Conservation (phyloP, 768 basidiomycete species). For the Arthromyces matolae region DNA sequence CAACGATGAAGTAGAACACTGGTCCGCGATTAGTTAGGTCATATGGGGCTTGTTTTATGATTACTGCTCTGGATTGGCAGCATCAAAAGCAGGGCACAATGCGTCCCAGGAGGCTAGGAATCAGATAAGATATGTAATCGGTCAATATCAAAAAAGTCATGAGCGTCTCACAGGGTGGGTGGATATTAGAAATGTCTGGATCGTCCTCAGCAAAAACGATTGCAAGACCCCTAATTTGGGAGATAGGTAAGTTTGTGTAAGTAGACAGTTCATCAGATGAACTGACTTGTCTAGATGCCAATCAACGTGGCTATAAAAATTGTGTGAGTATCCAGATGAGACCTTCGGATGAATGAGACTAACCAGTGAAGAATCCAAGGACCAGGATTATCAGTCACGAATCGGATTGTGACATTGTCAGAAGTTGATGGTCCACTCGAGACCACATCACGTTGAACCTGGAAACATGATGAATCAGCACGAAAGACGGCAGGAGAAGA, state of each 20-base stretch:
- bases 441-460: conserved; percentile 20
- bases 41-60: no score
- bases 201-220: conserved; percentile 31
- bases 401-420: conserved; percentile 33
- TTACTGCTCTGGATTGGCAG: no score
- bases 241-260: background rate
- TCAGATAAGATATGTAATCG: no score
- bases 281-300: conserved; percentile 7
- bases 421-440: conserved; percentile 15
- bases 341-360: background rate
- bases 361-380: conserved; percentile 21
- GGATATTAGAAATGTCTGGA: background rate
- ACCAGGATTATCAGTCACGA: conserved; percentile 36
- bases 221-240: conserved; percentile 21
- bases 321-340: background rate
- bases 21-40: no score
- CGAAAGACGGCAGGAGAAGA: background rate
- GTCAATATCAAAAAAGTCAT: no score
- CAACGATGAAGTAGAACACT: no score
- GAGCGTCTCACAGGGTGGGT: background rate
- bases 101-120: background rate
- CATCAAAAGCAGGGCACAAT: no score
- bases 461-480: background rate
- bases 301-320: background rate
- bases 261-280: no score